These are phyloP conservation scores for Lecanoromycetidae sp. DNA, from an alignment of 2,329 filamentous ascomycete species.

Conservation along the genomic window DNA sequence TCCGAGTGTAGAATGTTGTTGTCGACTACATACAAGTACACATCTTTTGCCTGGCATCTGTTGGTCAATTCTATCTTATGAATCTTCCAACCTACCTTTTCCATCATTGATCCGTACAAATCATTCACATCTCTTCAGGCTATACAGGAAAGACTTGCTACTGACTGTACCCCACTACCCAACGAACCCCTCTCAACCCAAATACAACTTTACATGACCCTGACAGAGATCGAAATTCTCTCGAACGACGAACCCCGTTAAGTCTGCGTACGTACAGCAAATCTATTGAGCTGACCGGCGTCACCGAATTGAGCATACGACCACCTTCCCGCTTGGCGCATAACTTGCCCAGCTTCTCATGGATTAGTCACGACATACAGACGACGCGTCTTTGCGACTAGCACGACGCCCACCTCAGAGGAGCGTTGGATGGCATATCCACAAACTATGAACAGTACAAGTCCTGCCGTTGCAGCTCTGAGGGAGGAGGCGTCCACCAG, in stretches of 20 bases:
- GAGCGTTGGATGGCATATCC: not conserved
- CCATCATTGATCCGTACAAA: not conserved
- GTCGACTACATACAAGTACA: not conserved
- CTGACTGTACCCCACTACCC: too few species aligned
- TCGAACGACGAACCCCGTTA: too few species aligned
- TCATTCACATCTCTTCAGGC: too few species aligned
- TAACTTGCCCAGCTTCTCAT: not conserved
- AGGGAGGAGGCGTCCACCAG: conserved; percentile 1
- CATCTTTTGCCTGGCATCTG: not conserved
- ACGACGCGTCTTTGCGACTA: conserved; percentile 8
- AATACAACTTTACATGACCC: too few species aligned
- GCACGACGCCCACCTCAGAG: not conserved
- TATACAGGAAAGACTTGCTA: too few species aligned
- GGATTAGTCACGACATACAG: conserved; percentile 2
- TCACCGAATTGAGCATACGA: not conserved
- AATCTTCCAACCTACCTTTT: not conserved
- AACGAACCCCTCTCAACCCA: too few species aligned
- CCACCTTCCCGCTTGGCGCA: not conserved
- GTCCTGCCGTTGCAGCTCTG: not conserved
- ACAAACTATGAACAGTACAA: not conserved
- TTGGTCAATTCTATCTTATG: not conserved
- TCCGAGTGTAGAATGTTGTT: conserved; percentile 1
- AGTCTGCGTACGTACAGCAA: not conserved
- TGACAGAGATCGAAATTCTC: too few species aligned
- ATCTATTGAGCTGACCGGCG: not conserved